These are phyloP conservation scores for Ceratocystis harringtonii DNA, from an alignment of 2,329 filamentous ascomycete genomes.

Conservation along the genomic window DNA sequence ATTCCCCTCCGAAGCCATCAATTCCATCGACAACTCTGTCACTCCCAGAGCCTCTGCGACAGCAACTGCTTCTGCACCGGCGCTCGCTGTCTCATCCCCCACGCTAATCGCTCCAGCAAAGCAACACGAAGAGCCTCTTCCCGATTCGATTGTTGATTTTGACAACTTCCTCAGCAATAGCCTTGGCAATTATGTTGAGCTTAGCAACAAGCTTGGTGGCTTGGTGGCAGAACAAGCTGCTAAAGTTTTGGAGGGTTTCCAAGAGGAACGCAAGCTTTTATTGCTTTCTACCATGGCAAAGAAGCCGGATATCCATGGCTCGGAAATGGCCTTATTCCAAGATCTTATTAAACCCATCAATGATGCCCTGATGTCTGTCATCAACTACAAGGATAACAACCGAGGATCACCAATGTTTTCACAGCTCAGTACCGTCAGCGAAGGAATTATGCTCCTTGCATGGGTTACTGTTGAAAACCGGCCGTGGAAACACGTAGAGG, in stretches of 20 bases:
- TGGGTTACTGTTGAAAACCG: constrained; percentile 80
- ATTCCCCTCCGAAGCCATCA: background rate
- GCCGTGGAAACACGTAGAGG: constrained; percentile 72
- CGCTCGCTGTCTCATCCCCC: constrained; percentile 17
- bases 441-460: constrained; percentile 75
- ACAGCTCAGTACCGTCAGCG: constrained; percentile 73
- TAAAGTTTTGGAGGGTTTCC: constrained; percentile 50
- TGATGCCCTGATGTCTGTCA: constrained; percentile 62
- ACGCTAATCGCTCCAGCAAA: constrained; percentile 31
- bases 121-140: constrained; percentile 41
- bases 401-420: constrained; percentile 60
- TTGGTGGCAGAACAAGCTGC: constrained; percentile 62
- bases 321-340: constrained; percentile 50
- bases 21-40: background rate
- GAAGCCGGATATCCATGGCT: constrained; percentile 58
- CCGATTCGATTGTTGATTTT: constrained; percentile 74
- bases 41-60: background rate
- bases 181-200: constrained; percentile 60
- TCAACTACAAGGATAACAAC: constrained; percentile 68
- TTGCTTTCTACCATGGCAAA: constrained; percentile 79
- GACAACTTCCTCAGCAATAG: constrained; percentile 61
- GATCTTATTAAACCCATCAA: constrained; percentile 79
- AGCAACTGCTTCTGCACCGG: constrained; percentile 18
- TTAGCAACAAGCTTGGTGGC: constrained; percentile 64
- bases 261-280: constrained; percentile 74